phyloP scores from a whole-genome alignment of 371 early-diverging fungal genomes.

The Mortierella sp. region DNA sequence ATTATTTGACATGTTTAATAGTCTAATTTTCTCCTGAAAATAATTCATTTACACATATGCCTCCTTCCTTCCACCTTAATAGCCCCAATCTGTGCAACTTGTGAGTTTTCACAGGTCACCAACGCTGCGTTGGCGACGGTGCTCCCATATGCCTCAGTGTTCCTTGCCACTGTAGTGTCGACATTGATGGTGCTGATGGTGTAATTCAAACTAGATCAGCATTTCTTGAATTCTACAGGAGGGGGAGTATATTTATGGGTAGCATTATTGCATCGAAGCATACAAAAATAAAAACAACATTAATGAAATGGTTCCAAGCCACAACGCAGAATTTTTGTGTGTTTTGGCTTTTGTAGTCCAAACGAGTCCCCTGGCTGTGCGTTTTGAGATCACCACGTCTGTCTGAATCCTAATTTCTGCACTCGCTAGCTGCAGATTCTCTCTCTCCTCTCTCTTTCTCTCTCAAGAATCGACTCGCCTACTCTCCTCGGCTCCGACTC shows the following conservation, averaged over 20 bases:
- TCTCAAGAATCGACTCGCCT: background rate
- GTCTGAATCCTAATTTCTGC: constrained; percentile 3
- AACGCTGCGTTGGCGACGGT: constrained; percentile 16
- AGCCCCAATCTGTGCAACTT: constrained; percentile 41
- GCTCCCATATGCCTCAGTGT: constrained; percentile 6
- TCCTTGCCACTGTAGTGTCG: constrained; percentile 4
- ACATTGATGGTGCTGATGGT: constrained; percentile 5
- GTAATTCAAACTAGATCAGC: background rate
- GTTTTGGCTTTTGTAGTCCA: background rate
- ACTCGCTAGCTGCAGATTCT: background rate
- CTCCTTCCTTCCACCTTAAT: background rate
- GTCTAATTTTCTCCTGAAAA: background rate
- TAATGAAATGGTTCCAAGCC: background rate
- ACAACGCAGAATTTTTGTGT: background rate
- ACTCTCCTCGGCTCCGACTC: background rate
- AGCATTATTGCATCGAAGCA: background rate
- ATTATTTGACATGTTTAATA: background rate
- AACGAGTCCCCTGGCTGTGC: constrained; percentile 1
- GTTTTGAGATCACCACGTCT: background rate
- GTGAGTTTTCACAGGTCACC: constrained; percentile 24
- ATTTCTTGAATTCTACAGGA: background rate
- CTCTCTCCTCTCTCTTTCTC: background rate
- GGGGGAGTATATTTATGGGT: background rate
- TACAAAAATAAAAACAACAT: background rate
- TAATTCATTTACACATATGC: background rate